Conservation (phyloP, 352 stramenopile species). For the Pythium utonaiense region DNA sequence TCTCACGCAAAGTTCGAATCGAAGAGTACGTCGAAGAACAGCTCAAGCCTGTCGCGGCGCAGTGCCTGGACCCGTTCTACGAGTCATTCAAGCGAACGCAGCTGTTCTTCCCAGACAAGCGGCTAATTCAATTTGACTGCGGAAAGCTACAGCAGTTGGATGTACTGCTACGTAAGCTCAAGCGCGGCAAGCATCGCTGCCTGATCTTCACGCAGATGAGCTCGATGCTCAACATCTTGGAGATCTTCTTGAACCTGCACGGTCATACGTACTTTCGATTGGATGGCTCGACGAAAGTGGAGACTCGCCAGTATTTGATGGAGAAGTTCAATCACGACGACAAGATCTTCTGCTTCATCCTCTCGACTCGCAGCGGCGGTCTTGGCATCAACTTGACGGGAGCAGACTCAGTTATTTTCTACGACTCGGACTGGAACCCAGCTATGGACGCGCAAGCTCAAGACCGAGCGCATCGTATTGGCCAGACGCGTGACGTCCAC, state of each 20-base stretch:
- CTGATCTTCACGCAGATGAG: slow-evolving; percentile 92
- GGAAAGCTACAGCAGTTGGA: slow-evolving; percentile 96
- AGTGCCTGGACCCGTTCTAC: slow-evolving; percentile 44
- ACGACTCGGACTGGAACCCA: slow-evolving; percentile 99
- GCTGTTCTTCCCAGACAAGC: slow-evolving; percentile 97
- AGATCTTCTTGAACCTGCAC: slow-evolving; percentile 89
- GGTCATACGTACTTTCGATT: slow-evolving; percentile 95
- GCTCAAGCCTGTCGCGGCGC: slow-evolving; percentile 30
- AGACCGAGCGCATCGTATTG: slow-evolving; percentile 90
- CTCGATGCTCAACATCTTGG: slow-evolving; percentile 87
- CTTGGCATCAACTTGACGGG: slow-evolving; percentile 97
- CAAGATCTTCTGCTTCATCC: slow-evolving; percentile 94
- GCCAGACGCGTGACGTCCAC: slow-evolving; percentile 89
- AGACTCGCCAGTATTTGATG: slow-evolving; percentile 97
- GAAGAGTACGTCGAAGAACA: slow-evolving; percentile 22
- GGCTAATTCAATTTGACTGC: slow-evolving; percentile 95
- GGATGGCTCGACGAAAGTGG: slow-evolving; percentile 94
- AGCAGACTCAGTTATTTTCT: slow-evolving; percentile 99
- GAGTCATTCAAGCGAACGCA: slow-evolving; percentile 73
- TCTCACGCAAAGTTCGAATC: slow-evolving; percentile 32
- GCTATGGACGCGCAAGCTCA: slow-evolving; percentile 92
- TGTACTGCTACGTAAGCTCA: slow-evolving; percentile 95
- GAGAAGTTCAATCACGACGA: slow-evolving; percentile 96
- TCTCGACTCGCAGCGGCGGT: slow-evolving; percentile 96
- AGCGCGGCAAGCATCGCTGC: slow-evolving; percentile 88